A percentile compares a stretch with the other conserved stretches of the same genome.
phyloP scores from a whole-genome alignment of 2,329 filamentous ascomycete species.

The Lithohypha guttulata region DNA sequence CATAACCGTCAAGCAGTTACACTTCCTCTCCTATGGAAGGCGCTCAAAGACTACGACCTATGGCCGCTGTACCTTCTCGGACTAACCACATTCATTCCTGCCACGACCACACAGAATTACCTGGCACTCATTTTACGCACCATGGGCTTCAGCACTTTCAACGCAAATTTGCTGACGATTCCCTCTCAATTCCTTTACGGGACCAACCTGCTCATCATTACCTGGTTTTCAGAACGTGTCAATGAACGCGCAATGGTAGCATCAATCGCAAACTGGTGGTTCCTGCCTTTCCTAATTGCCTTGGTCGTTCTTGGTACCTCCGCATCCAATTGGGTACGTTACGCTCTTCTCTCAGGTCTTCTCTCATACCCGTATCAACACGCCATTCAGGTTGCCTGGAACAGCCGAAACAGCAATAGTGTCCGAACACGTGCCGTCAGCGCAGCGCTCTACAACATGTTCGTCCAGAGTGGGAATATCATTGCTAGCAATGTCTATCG shows the following conservation, averaged over 20 bases:
- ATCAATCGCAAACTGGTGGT: slow-evolving; percentile 43
- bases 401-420: slow-evolving; percentile 30
- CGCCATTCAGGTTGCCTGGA: slow-evolving; percentile 38
- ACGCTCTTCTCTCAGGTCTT: slow-evolving; percentile 41
- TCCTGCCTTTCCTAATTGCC: slow-evolving; percentile 42
- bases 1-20: slow-evolving; percentile 44
- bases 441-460: slow-evolving; percentile 32
- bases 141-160: slow-evolving; percentile 28
- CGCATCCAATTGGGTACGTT: slow-evolving; percentile 41
- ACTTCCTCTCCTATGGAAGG: slow-evolving; percentile 37
- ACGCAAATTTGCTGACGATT: slow-evolving; percentile 50
- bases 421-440: slow-evolving; percentile 30
- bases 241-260: slow-evolving; percentile 42
- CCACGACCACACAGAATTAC: slow-evolving; percentile 36
- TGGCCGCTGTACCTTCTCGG: slow-evolving; percentile 44
- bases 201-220: slow-evolving; percentile 47
- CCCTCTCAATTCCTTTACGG: slow-evolving; percentile 48
- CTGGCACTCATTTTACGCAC: slow-evolving; percentile 36
- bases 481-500: slow-evolving; percentile 36
- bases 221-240: slow-evolving; percentile 39
- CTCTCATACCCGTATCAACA: slow-evolving; percentile 47
- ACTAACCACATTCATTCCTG: slow-evolving; percentile 29
- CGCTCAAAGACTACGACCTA: slow-evolving; percentile 43
- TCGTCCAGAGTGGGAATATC: slow-evolving; percentile 27
- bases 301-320: slow-evolving; percentile 36